Evolutionary conservation across 2,329 filamentous ascomycete species (phyloP).

Genomic region (Ceratocystis cubensis): DNA sequence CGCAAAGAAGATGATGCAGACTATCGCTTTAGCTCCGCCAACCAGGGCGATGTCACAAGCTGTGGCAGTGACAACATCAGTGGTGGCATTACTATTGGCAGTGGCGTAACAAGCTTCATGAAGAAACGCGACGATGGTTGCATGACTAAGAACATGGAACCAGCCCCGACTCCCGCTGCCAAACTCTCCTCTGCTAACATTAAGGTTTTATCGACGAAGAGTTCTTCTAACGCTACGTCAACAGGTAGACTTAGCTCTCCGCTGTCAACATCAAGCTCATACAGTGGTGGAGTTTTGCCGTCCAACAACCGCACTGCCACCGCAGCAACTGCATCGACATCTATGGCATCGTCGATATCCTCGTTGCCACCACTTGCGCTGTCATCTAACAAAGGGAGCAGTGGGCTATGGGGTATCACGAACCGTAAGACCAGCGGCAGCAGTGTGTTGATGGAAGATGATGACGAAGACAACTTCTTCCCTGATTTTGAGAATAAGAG

Average conservation of each 20-base stretch:
- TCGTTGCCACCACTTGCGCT: constrained; percentile 29
- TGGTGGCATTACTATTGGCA: constrained; percentile 32
- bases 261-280: constrained; percentile 13
- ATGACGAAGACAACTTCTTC: constrained; percentile 41
- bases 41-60: constrained; percentile 23
- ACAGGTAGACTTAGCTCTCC: constrained; percentile 12
- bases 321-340: constrained; percentile 24
- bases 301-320: constrained; percentile 18
- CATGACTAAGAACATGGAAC: constrained; percentile 10
- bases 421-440: constrained; percentile 27
- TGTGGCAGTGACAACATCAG: constrained; percentile 15
- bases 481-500: constrained; percentile 39
- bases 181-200: not conserved
- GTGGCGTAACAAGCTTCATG: constrained; percentile 29
- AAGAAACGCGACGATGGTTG: constrained; percentile 17
- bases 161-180: not conserved
- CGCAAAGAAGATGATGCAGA: constrained; percentile 22
- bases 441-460: constrained; percentile 28
- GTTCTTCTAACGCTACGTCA: not conserved
- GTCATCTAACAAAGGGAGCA: constrained; percentile 27
- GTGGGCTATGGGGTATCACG: constrained; percentile 38
- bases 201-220: constrained; percentile 7
- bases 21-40: constrained; percentile 21
- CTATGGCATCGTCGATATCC: constrained; percentile 23
- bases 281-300: not conserved